A percentile compares a stretch with the other conserved stretches of the same genome.
Conservation (phyloP, 768 basidiomycete species). For the Macrolepiota albuminosa region DNA sequence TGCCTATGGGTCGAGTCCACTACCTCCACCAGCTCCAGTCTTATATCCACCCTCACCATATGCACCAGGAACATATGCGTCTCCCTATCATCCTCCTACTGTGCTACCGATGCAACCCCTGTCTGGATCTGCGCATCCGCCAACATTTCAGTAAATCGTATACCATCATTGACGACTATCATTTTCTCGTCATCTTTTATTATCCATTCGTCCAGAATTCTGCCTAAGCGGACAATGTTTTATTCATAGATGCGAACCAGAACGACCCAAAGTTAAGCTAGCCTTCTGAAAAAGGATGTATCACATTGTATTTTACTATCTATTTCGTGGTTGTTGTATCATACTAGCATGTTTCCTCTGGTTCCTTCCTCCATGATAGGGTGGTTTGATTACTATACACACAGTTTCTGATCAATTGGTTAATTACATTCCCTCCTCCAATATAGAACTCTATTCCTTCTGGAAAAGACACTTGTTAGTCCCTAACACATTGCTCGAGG, state of each 20-base stretch:
- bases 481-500: neutral
- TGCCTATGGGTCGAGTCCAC: conserved; percentile 5
- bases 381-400: conserved; percentile 1
- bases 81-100: conserved; percentile 13
- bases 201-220: neutral
- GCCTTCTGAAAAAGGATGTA: conserved; percentile 1
- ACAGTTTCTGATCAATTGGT: neutral
- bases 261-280: neutral
- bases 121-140: conserved; percentile 6
- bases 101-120: conserved; percentile 7
- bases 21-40: neutral
- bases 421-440: neutral
- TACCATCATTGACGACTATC: neutral
- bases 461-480: neutral
- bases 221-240: neutral
- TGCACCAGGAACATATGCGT: conserved; percentile 8
- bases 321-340: neutral
- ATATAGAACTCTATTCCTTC: neutral
- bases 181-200: neutral
- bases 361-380: neutral
- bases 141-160: conserved; percentile 2
- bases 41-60: conserved; percentile 12
- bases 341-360: neutral
- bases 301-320: conserved; percentile 4
- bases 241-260: conserved; percentile 1